These are phyloP conservation scores for Fraxinus cuspidata DNA, from an alignment of 257 asterid genomes.

Conservation along the genomic window DNA sequence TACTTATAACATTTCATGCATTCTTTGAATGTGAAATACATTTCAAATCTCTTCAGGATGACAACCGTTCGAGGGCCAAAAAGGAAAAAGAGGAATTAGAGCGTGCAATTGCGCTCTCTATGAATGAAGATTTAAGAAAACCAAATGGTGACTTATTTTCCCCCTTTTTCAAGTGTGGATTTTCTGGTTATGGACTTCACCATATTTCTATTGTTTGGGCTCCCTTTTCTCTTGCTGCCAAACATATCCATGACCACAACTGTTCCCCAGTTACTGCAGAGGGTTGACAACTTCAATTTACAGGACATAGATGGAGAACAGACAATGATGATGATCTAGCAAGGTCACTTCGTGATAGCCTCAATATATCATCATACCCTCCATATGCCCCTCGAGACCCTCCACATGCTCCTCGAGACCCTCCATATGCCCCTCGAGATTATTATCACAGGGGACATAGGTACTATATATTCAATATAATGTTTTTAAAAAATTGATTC, in stretches of 20 bases:
- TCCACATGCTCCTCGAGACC: conserved; percentile 16
- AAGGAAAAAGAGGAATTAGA: conserved; percentile 83
- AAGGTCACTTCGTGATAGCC: conserved; percentile 51
- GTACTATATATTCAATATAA: conserved; percentile 35
- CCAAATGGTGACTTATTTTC: conserved; percentile 48
- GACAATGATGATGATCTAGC: conserved; percentile 55
- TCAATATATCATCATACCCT: conserved; percentile 50
- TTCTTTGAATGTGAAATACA: not conserved
- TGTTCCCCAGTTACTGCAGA: not conserved
- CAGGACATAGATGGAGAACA: conserved; percentile 66
- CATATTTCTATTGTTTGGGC: not conserved
- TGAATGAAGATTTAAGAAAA: conserved; percentile 68
- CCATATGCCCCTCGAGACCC: conserved; percentile 59
- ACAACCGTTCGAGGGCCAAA: conserved; percentile 51
- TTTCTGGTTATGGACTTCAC: not conserved
- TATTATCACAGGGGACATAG: conserved; percentile 54
- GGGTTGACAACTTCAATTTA: conserved; percentile 13
- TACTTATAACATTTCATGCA: not conserved
- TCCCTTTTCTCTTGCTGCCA: not conserved
- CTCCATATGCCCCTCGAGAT: conserved; percentile 62
- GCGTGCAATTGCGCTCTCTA: conserved; percentile 80
- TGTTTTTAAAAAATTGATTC: not conserved
- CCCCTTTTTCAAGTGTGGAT: not conserved
- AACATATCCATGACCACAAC: not conserved
- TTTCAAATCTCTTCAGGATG: conserved; percentile 62